Percentiles rank a stretch among this genome's conserved stretches.
Evolutionary conservation across 345 rosid species (phyloP).

Genomic region (Brassica incana): DNA sequence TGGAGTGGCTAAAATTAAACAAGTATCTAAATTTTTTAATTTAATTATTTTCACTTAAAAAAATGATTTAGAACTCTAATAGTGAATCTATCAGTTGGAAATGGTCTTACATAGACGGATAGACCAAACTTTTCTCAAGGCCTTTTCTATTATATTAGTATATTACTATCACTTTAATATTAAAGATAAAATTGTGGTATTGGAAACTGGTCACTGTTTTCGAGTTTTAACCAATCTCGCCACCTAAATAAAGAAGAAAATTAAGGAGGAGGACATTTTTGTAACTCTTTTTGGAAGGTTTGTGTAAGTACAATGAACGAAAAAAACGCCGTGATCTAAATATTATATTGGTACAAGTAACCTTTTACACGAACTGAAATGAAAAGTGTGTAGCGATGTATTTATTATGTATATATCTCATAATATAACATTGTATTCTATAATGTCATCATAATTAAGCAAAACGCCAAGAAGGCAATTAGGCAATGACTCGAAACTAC

Average conservation of each 20-base stretch:
- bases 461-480: constrained; percentile 34
- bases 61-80: too few relatives aligned
- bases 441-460: constrained; percentile 30
- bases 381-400: constrained; percentile 25
- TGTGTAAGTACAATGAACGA: constrained; percentile 8
- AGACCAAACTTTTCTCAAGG: constrained; percentile 21
- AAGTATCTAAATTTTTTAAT: too few relatives aligned
- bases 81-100: too few relatives aligned
- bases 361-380: neutral
- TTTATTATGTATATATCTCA: constrained; percentile 10
- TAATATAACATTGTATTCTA: constrained; percentile 24
- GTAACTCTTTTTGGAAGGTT: constrained; percentile 3
- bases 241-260: neutral
- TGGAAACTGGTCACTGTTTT: neutral
- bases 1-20: too few relatives aligned
- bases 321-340: neutral
- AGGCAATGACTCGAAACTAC: constrained; percentile 22
- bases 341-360: constrained; percentile 22
- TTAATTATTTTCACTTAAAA: too few relatives aligned
- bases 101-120: neutral
- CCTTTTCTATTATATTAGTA: constrained; percentile 10
- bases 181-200: neutral
- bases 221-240: neutral
- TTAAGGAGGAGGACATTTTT: constrained; percentile 3
- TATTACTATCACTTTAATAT: neutral